Conservation (phyloP, 1,284 basidiomycete genomes). For the Ceratobasidium sp. region DNA sequence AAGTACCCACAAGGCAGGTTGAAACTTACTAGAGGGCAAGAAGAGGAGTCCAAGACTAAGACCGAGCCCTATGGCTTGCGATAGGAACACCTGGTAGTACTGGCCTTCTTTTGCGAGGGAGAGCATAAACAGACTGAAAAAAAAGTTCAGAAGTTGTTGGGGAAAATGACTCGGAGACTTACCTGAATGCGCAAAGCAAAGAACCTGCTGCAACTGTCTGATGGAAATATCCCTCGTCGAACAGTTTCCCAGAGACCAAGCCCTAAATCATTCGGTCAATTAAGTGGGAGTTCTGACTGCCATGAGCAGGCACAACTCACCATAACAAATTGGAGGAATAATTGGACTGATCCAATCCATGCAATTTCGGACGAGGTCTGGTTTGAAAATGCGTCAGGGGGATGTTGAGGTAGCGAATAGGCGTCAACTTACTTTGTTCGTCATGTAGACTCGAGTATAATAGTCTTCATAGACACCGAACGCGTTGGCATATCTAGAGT, state of each 20-base stretch:
- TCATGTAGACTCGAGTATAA: conserved; percentile 37
- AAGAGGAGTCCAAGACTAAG: conserved; percentile 62
- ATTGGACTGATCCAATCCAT: conserved; percentile 36
- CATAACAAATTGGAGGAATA: conserved; percentile 34
- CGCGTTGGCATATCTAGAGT: conserved; percentile 32
- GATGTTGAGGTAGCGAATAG: neutral
- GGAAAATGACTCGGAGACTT: neutral
- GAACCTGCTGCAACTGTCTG: conserved; percentile 17
- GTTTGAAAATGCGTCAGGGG: neutral
- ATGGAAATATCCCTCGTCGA: conserved; percentile 36
- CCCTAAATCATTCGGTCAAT: conserved; percentile 13
- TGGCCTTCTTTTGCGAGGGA: conserved; percentile 57
- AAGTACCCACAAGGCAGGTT: too few species aligned
- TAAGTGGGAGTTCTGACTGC: neutral
- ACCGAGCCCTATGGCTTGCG: conserved; percentile 62
- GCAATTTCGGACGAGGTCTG: conserved; percentile 33
- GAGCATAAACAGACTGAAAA: conserved; percentile 56
- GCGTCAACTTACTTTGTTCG: conserved; percentile 23
- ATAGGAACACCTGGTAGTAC: conserved; percentile 60
- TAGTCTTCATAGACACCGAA: conserved; percentile 41
- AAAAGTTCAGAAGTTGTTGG: neutral
- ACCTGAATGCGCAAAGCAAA: conserved; percentile 30
- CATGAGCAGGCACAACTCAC: neutral
- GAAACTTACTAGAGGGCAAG: conserved; percentile 53
- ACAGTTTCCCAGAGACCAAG: conserved; percentile 30